Evolutionary conservation across 805 yeast species (phyloP), one percentile per base, ranked within the genome.

Genomic region (Pichia deserticola): DNA sequence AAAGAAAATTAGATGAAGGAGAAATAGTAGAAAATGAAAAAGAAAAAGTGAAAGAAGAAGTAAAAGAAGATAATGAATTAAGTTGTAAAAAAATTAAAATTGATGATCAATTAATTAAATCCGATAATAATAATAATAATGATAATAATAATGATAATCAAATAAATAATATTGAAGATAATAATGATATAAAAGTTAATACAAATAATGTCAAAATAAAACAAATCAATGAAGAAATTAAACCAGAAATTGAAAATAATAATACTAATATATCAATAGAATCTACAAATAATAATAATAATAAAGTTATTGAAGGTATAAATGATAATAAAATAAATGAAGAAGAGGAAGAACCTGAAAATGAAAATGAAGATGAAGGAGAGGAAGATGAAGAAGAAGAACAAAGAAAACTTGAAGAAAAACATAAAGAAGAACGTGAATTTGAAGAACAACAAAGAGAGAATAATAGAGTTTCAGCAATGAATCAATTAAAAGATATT

Each of bases 401-500:
- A 25, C 62, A 47, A 15, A 63, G 59, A 12, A 63, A 56, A 10
- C 66, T 45, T 45, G 60, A 55, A 20, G 58, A 48, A n/a, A 65
- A 61, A 12, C 66, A 59, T 48, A 54, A 33, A 25, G 59, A 54
- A 25, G 44, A 39, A 29, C 57, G 51, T 7, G 49, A 57, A 39
- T 64, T 61, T 30, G 67, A 54, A 7, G 58, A 53, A 27, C 51
- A 50, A 40, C 51, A 50, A 39, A 66, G 63, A 50, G 77, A 77
- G 51, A 66, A 63, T 50, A 65, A 65, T 20, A 70, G 93, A 12
- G 73, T 76, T 50, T 73, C 75, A 29, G 96, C 96, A 3, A 71
- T 92, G 47, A 76, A 78, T 45, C 84, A 79, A 47, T 77, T 93
- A 47, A 84, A 89, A 3, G 79, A 77, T 28, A 89, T 93, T 51